Evolutionary conservation across 441 rosid species (phyloP), one percentile per base, ranked within the genome.

Genomic region (Brassica balearica): DNA sequence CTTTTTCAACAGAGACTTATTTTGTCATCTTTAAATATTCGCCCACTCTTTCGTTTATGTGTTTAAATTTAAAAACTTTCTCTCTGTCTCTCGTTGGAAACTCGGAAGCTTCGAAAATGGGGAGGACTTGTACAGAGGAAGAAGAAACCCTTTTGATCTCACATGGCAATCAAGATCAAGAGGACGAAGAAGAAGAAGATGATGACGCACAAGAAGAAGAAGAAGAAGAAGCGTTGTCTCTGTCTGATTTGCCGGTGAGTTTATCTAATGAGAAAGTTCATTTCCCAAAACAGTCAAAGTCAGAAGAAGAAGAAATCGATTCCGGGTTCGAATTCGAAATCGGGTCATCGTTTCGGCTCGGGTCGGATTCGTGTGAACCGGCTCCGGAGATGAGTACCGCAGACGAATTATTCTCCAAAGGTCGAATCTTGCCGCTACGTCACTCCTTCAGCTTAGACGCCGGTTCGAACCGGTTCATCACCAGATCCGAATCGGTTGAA

Each of bases 361-460:
- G 81, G 29, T 76, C 86, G 23, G 53, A 79, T 56, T 82, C 88
- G 1, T 66, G 77, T 29, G 84, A 79, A 53, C 79, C 82, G 51
- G 84, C 85, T 66, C 68, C 72, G 58, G 91, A 87, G 65, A 94
- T 94, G 95, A 91, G 95, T 20, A 85, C 93, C 0, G 97, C 98
- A 0, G 98, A 95, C 29, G 96, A 95, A 48, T 87, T 95, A 58
- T 95, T 95, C 86, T 95, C 81, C 73, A 85, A 89, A 71, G 98
- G 98, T 4, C 91, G 82, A 79, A 89, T 95, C 60, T 85, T 95
- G 14, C 98, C 98, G 27, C 82, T 87, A 9, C 95, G 95, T 51
- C 88, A 71, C 75, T 90, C 96, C 2, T 74, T 88, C 23, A 84
- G 88, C 82, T 86, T 91, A 15, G 94, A 89, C 65, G 65, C 48